Percentiles rank a stretch among this genome's conserved stretches.
Conservation (phyloP, 2,329 filamentous ascomycete genomes). For the Colletotrichum sp. region DNA sequence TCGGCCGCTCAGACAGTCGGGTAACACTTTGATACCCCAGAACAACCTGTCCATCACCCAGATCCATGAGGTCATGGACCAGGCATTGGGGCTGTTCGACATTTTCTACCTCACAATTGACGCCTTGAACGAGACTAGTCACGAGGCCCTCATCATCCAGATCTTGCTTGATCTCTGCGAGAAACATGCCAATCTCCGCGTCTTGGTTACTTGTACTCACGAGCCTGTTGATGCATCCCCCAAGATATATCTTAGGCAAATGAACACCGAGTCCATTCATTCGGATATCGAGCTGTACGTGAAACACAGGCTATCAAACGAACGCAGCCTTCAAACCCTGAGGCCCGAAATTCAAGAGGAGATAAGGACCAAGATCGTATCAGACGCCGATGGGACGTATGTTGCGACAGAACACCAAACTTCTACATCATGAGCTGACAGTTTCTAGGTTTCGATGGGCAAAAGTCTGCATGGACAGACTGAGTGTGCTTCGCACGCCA, state of each 20-base stretch:
- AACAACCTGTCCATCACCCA: constrained; percentile 22
- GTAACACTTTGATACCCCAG: constrained; percentile 21
- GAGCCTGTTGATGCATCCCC: constrained; percentile 5
- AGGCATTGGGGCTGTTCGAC: constrained; percentile 8
- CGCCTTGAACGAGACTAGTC: constrained; percentile 27
- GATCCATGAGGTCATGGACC: constrained; percentile 17
- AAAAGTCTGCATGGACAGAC: constrained; percentile 29
- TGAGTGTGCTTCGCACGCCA: constrained; percentile 24
- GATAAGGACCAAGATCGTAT: constrained; percentile 24
- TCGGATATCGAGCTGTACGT: constrained; percentile 28
- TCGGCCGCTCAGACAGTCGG: constrained; percentile 13
- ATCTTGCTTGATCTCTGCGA: constrained; percentile 21
- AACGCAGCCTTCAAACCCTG: constrained; percentile 22
- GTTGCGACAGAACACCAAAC: not conserved
- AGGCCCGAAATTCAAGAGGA: constrained; percentile 24
- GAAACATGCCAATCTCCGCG: constrained; percentile 18
- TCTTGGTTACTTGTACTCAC: constrained; percentile 26
- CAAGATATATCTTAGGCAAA: constrained; percentile 17
- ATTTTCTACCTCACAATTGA: constrained; percentile 26
- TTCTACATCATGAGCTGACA: not conserved
- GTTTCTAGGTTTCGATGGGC: constrained; percentile 30
- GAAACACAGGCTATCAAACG: constrained; percentile 20
- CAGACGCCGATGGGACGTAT: constrained; percentile 28
- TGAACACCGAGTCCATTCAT: constrained; percentile 22
- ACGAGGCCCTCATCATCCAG: constrained; percentile 18